Evolutionary conservation across 768 basidiomycete genomes (phyloP).

Genomic region (Suillus bovinus): DNA sequence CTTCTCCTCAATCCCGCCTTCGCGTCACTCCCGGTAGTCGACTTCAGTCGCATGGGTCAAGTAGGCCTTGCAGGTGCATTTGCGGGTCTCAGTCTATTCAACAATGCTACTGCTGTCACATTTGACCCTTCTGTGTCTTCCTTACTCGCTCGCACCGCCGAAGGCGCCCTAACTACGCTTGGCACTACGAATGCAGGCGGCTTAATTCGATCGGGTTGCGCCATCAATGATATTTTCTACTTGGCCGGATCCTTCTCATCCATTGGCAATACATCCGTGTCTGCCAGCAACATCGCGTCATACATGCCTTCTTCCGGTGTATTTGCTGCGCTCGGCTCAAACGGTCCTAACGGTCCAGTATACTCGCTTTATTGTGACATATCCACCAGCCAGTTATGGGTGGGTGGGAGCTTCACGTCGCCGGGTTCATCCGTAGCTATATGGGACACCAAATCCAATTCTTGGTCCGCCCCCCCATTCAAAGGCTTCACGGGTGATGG

Average conservation of each 20-base stretch:
- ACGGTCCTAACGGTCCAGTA: constrained; percentile 76
- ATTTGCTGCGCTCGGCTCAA: constrained; percentile 63
- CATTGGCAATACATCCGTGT: constrained; percentile 48
- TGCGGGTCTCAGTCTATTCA: constrained; percentile 79
- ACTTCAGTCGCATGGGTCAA: constrained; percentile 84
- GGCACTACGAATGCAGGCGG: constrained; percentile 84
- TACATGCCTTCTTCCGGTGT: constrained; percentile 60
- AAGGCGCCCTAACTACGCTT: constrained; percentile 68
- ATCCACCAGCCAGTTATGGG: constrained; percentile 68
- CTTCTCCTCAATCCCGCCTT: constrained; percentile 18
- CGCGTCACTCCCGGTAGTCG: constrained; percentile 56
- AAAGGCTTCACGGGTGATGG: constrained; percentile 73
- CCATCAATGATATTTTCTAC: constrained; percentile 68
- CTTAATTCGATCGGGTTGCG: constrained; percentile 70
- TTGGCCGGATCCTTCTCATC: constrained; percentile 84
- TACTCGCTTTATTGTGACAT: constrained; percentile 76
- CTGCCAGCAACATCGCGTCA: constrained; percentile 70
- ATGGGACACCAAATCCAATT: constrained; percentile 59
- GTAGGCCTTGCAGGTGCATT: constrained; percentile 90
- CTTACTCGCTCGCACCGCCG: constrained; percentile 60
- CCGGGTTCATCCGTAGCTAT: constrained; percentile 69
- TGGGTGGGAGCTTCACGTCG: constrained; percentile 72
- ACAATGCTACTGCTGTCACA: constrained; percentile 51
- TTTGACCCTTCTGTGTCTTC: constrained; percentile 76
- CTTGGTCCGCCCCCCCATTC: constrained; percentile 83